Evolutionary conservation across 202 grass and related monocot species (phyloP), one percentile per base, ranked within the genome.

Genomic region (Dendrocalamus latiflorus): DNA sequence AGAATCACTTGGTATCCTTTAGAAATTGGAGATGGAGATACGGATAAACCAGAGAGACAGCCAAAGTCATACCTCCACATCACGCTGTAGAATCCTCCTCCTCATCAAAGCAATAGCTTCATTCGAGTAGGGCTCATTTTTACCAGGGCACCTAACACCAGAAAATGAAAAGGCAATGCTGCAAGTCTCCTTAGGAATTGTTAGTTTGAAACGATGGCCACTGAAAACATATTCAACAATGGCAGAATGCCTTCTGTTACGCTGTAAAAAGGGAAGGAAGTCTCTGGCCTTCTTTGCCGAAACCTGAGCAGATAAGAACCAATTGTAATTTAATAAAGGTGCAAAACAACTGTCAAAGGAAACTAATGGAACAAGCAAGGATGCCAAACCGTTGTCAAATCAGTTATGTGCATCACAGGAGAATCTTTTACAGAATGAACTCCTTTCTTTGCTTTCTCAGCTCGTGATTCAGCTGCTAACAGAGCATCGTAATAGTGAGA

Each of bases 221-320:
- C 97, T 99, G 72, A 99, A 89, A 62, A 99, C 91, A 89, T 99
- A 99, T 83, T 99, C 97, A 81, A 99, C 93, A 4, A 99, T 59
- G 3, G 97, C 97, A 1, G 93, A 50, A 81, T 90, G 93, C 54
- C 97, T 94, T 89, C 84, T 94, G 60, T 81, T 99, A 49, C 90
- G 67, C 72, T 94, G 93, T 56, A 99, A 74, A 81, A 99, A 99
- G 20, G 97, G 97, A 64, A 99, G 89, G 75, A 99, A 99, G 80
- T 99, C 97, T 65, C 80, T 95, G 34, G 97, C 93, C 60, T 99
- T 99, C 77, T 99, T 99, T 22, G 91, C 65, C 50, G 86, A 84
- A 54, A 87, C 93, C 97, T 99, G 84, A 79, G 8, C 54, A 22
- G 1, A 87, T 16, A 83, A 71, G 17, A n/a, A 81, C 16, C 22